Base-by-base conservation (phyloP, 805 yeast genomes). In the Candida coleopterorum region DNA sequence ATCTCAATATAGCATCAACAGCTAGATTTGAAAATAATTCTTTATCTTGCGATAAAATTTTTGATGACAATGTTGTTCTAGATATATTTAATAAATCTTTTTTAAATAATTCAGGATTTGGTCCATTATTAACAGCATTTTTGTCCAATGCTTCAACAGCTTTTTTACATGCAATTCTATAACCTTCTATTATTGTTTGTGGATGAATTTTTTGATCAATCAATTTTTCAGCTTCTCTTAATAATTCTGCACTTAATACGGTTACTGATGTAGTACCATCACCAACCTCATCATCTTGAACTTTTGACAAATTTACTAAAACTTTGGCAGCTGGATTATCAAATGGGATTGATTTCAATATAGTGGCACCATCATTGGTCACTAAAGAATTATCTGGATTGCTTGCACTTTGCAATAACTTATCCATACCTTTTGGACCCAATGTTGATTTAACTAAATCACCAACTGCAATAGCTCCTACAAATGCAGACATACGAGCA, bases 351-450 rank as follows among this genome's bases (percentile, higher is more conserved):
- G 95, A 75, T 53, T 89, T 88, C 46, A 93, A 68, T 46, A 93
- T 93, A 2, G 99, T 93, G 34, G 98, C 98, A 43, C 99, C 99
- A 67, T 93, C 99, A 59, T 93, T 93, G 33, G 99, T 93, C 25
- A 93, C 89, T 54, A 89, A 55, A 2, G 93, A 72, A 38, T 71
- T 72, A 32, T 85, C 86, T 35, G 58, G 50, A 29, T 93, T 77
- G 4, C 88, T 74, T 14, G 96, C 85, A 46, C 94, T 81, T 54
- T 87, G 96, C 44, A 93, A 69, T 45, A 93, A 69, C 60, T 93
- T 93, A 62, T 93, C 99, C 97, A 93, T 90, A 45, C 99, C 99
- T 57, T 93, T 90, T 44, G 99, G 99, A 11, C 99, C 99, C 46
- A 93, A 68, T 3, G 98, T 85, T 21, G 88, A 71, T 62, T 90